Evolutionary conservation across 192 early-diverging fungal species (phyloP), one percentile per base, ranked within the genome.

Genomic region (Coemansia sp.): DNA sequence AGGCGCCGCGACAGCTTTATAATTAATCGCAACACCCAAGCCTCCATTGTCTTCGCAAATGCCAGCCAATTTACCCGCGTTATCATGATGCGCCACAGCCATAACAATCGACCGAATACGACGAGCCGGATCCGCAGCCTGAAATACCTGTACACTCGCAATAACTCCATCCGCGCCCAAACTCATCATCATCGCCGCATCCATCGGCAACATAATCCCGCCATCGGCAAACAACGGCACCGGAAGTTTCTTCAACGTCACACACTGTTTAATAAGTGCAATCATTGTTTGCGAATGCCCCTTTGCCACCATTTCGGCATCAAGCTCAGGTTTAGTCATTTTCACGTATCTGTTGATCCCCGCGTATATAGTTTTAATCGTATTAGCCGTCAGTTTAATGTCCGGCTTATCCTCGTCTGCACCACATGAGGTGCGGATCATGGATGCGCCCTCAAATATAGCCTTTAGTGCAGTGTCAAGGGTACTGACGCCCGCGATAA

Each of bases 191-290:
- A 95, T 68, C 21, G 95, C 97, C 69, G 93, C 95, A 86, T 98
- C 97, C 19, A 93, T 90, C 32, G 97, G 95, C 37, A 92, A 92
- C 35, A 93, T 90, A 62, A 98, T 84, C 79, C 97, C 97, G 55
- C 94, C 97, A 32, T 93, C 89, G 60, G 94, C 95, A 84, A 97
- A 98, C 81, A 96, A 90, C 69, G 94, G 94, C 59, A 98, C 93
- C 21, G 95, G 95, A 17, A 98, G 77, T 56, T 93, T 86, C 21
- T 54, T 21, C 8, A 25, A 10, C 22, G 22, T 4, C 4, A 55
- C 22, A 5, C 22, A 10, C 39, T 63, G 32, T 3, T 43, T n/a
- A 12, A 63, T 17, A 5, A 62, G 35, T 4, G 11, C 5, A 11
- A 19, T 29, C 27, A 29, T 29, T 29, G 27, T 29, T 29, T 29